These are phyloP conservation scores for Talaromyces sp. DNA, from an alignment of 2,329 filamentous ascomycete species.

Conservation along the genomic window DNA sequence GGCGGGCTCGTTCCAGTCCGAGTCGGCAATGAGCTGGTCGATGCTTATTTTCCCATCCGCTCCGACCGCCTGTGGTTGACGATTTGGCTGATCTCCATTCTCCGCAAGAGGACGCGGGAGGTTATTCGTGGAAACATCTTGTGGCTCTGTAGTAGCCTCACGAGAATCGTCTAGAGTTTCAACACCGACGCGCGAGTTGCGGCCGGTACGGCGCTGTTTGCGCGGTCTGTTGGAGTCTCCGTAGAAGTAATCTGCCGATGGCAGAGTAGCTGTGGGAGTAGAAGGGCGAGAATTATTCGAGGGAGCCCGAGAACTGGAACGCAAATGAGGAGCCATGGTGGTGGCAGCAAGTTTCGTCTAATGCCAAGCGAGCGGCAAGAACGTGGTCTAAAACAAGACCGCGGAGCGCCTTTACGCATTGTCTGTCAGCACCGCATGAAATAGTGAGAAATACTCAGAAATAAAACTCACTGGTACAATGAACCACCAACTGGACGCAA, in stretches of 20 bases:
- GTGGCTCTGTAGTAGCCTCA: slow-evolving; percentile 18
- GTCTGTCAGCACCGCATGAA: slow-evolving; percentile 23
- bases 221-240: slow-evolving; percentile 32
- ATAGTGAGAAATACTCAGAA: background rate
- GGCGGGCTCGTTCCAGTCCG: slow-evolving; percentile 58
- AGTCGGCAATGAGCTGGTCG: slow-evolving; percentile 17
- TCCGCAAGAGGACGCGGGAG: slow-evolving; percentile 1
- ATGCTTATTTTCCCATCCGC: slow-evolving; percentile 18
- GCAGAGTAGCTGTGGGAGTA: slow-evolving; percentile 29
- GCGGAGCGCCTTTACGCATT: slow-evolving; percentile 19
- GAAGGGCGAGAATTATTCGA: slow-evolving; percentile 35
- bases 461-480: slow-evolving; percentile 27
- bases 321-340: slow-evolving; percentile 38
- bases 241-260: slow-evolving; percentile 26
- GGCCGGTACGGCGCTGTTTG: slow-evolving; percentile 36
- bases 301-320: slow-evolving; percentile 34
- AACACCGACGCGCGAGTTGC: slow-evolving; percentile 28
- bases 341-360: slow-evolving; percentile 5
- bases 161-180: slow-evolving; percentile 23
- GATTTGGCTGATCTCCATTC: slow-evolving; percentile 8
- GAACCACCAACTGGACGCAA: slow-evolving; percentile 29
- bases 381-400: slow-evolving; percentile 8
- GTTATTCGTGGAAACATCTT: background rate
- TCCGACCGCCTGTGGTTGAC: background rate
- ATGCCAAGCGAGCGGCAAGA: slow-evolving; percentile 13